Base-by-base conservation (phyloP, 2,329 filamentous ascomycete genomes). In the Nannizziopsis barbatae region DNA sequence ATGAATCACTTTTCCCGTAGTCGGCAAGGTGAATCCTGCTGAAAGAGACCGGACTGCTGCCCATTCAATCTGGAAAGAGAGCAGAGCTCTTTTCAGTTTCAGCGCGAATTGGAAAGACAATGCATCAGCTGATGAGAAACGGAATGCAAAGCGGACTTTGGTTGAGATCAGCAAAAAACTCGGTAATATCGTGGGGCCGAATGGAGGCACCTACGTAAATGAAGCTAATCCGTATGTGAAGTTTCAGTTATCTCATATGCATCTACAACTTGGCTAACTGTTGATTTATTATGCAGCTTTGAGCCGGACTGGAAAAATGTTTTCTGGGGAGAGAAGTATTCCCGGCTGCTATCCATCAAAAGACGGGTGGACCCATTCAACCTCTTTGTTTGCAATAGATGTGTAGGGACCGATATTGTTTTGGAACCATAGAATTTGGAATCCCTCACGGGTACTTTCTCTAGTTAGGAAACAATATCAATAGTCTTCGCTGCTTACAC, bases 341-440 rank as follows among this genome's bases (percentile, higher is more conserved):
- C 63, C 11, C 62, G 63, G 1, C 58, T 76, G 2, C 53, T 71
- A 0, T 40, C 56, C 10, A 71, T 76, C 45, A 76, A 77, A 60
- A 61, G 62, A 10, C 39, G 53, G 1, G 57, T 72, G n/a, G 73
- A 77, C 51, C 73, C 73, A 0, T 48, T 59, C 0, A 71, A 73
- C 44, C 62, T 75, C 1, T 68, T 77, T 11, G 74, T 71, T 64
- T 75, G 72, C 49, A 55, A 65, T 10, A 65, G 70, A 0, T 75
- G 72, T 47, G 71, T 75, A 0, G 72, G 72, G 0, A 71, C 56
- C 4, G 57, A 57, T 50, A 55, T 60, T 30, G 38, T 59, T 8
- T 49, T 55, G 39, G 50, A 59, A 48, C 53, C 57, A 14, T 60
- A 33, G 51, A 27, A 41, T 18, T 20, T 40, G 22, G 7, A 27